Evolutionary conservation across 2,329 filamentous ascomycete species (phyloP), one percentile per base, ranked within the genome.

Genomic region (Monosporascus ibericus): DNA sequence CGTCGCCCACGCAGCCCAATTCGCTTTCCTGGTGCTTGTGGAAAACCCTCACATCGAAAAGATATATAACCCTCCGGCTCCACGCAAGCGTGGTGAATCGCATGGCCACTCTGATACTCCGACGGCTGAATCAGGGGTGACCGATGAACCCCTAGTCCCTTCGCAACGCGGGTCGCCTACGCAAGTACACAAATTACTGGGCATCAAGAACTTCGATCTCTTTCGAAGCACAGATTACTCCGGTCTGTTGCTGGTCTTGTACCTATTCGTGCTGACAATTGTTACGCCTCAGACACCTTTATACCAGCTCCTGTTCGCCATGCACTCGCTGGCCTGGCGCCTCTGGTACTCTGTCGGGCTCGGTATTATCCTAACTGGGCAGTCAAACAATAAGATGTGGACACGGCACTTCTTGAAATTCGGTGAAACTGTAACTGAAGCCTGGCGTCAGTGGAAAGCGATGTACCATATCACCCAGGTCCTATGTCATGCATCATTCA

Each of bases 11-110:
- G 84, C 91, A 62, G 90, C 92, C 53, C 94, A 99, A 73, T 92
- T 99, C 70, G 86, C 86, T 55, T 99, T 99, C 75, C 79, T 99
- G 58, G 84, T 90, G 50, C 78, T 90, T 55, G 90, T 99, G 58
- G 94, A 99, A 74, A 96, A 95, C 65, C 94, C 94, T 49, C 94
- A 99, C 67, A 99, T 99, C 72, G 91, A 97, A 65, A 95, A 95
- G 76, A 96, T 86, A 3, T 99, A 99, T 77, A 96, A 96, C 66
- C 84, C 91, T 36, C 92, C 92, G 49, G 81, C 88, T 44, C 89
- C 91, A 54, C 88, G 84, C 70, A 80, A 78, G 69, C 77, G 74
- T 59, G 71, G 57, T 63, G 65, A 61, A 48, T 38, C 53, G 54
- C 27, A 59, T 60, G 48, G 58, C 47, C 53, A 54, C 39, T 51